Percentiles rank a stretch among this genome's conserved stretches.
phyloP scores from a whole-genome alignment of 177 flowering plant species.

The Vitis hybrid region DNA sequence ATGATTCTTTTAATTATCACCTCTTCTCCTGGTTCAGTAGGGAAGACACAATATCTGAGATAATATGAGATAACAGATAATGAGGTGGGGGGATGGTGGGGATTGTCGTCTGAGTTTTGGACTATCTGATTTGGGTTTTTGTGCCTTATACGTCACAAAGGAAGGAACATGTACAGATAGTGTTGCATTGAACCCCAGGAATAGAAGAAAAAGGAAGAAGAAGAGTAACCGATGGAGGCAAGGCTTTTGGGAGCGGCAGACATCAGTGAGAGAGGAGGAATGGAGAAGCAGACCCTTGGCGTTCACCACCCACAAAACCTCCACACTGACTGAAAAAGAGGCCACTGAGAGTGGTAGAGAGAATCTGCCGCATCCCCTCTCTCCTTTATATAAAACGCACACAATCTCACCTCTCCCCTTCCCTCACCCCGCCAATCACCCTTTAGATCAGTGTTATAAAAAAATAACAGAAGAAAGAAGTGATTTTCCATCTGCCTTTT shows the following conservation, averaged over 20 bases:
- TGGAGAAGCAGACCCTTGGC: conserved; percentile 11
- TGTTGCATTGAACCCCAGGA: not conserved
- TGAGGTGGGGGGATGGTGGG: not conserved
- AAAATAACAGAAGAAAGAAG: too few relatives aligned
- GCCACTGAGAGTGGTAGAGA: too few relatives aligned
- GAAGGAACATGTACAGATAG: not conserved
- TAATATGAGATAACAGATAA: too few relatives aligned
- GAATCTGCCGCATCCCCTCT: too few relatives aligned
- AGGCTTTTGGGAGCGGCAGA: conserved; percentile 22
- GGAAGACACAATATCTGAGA: not conserved
- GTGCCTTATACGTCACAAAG: not conserved
- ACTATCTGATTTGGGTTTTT: not conserved
- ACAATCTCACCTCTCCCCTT: too few relatives aligned
- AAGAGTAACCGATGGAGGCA: conserved; percentile 11
- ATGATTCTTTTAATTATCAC: too few relatives aligned
- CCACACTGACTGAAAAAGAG: not conserved
- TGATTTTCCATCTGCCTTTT: too few relatives aligned
- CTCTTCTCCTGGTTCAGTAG: not conserved
- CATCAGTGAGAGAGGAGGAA: conserved; percentile 18
- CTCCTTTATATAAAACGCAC: too few relatives aligned
- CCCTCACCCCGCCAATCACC: too few relatives aligned
- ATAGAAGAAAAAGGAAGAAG: conserved; percentile 10
- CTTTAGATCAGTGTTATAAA: too few relatives aligned
- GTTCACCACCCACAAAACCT: conserved; percentile 13
- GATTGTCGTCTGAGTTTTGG: not conserved